Evolutionary conservation across 805 yeast species (phyloP), one percentile per base, ranked within the genome.

Genomic region (Teunomyces cretensis): DNA sequence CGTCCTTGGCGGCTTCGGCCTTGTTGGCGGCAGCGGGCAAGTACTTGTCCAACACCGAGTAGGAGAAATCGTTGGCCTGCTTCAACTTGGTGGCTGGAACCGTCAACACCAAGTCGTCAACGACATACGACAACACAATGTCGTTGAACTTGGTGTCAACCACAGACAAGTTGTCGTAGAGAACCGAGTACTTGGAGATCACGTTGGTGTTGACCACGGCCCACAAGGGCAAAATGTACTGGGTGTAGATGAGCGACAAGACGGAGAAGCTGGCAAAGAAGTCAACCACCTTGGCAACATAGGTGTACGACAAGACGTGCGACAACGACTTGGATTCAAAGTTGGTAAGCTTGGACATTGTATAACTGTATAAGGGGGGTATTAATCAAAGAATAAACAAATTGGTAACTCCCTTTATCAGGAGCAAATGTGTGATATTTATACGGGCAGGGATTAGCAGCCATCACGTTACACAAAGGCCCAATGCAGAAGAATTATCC

Each of bases 241-340:
- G 60, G 14, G 55, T 41, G 46, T 63, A 61, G 6, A 66, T 32
- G 42, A 49, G 48, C 30, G 55, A 53, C n/a, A 67, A 28, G 22
- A 65, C 40, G 17, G 44, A 45, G 52, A 58, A 65, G 14, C 68
- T 54, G 27, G 66, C 57, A 32, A 61, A 48, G 43, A 46, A 65
- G 22, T 51, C 48, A 27, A 49, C 47, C 9, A 58, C 36, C 13
- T 54, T 43, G 37, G 60, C 47, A 31, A 70, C 64, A n/a, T 57
- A 42, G 7, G 64, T 45, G 55, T 71, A 72, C 2, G 65, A 54
- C 32, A 53, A 50, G 39, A 72, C 44, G 53, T 72, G 75, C 30
- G 52, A 49, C 28, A 66, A 37, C 12, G 73, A 53, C 50, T 64
- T 58, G 38, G 74, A 69, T 26, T 61, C 48, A 50, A 66, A 65